Evolutionary conservation across 208 protist species (phyloP).

Genomic region (Leishmania mexicana): DNA sequence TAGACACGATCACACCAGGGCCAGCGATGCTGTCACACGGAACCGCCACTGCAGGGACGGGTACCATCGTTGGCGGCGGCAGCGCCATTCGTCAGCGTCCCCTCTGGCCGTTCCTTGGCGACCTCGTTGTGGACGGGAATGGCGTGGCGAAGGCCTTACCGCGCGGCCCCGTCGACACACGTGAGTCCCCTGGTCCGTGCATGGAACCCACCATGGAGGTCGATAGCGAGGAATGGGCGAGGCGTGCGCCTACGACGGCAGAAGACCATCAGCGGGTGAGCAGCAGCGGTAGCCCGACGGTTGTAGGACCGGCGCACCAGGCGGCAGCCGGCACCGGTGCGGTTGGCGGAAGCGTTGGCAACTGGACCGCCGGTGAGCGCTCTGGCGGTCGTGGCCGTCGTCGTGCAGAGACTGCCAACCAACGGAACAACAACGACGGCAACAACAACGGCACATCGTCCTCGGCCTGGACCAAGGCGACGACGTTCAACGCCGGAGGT

Average conservation of each 20-base stretch:
- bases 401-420: neutral
- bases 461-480: neutral
- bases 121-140: slow-evolving; percentile 3
- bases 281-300: neutral
- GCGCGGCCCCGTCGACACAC: neutral
- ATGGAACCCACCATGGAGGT: slow-evolving; percentile 4
- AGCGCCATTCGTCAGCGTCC: slow-evolving; percentile 2
- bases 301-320: neutral
- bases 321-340: neutral
- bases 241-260: neutral
- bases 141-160: neutral
- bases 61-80: neutral
- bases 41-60: neutral
- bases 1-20: neutral
- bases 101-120: slow-evolving; percentile 15
- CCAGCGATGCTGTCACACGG: neutral
- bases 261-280: neutral
- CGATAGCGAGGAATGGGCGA: neutral
- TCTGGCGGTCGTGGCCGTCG: slow-evolving; percentile 1
- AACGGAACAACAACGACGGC: neutral
- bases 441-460: slow-evolving; percentile 4
- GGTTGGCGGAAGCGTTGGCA: neutral
- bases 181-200: neutral
- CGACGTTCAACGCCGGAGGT: neutral
- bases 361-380: slow-evolving; percentile 2